Evolutionary conservation across 768 basidiomycete species (phyloP).

Genomic region (Coprinellus micaceus): DNA sequence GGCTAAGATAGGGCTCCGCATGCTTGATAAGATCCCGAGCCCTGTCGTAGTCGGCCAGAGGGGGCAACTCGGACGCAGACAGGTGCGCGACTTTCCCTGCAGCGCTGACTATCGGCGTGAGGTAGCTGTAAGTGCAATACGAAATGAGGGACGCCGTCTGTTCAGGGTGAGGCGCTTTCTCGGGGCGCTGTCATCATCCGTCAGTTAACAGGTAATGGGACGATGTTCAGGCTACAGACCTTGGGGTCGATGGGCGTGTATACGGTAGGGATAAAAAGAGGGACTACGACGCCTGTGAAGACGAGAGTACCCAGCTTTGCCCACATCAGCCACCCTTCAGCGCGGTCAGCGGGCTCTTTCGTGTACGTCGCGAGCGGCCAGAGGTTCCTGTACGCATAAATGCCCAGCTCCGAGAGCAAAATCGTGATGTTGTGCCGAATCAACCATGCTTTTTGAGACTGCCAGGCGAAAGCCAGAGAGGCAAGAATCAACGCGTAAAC

Average conservation of each 20-base stretch:
- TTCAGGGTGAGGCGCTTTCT: conserved; percentile 39
- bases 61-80: conserved; percentile 51
- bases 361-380: conserved; percentile 53
- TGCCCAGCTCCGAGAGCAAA: conserved; percentile 35
- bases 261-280: conserved; percentile 45
- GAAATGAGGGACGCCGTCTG: conserved; percentile 48
- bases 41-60: conserved; percentile 61
- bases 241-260: conserved; percentile 54
- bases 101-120: conserved; percentile 48
- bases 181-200: conserved; percentile 26
- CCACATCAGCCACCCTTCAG: conserved; percentile 28
- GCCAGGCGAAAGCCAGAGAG: neutral
- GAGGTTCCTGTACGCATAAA: conserved; percentile 52
- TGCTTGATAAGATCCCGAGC: conserved; percentile 23
- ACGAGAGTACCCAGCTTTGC: conserved; percentile 27
- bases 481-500: conserved; percentile 12
- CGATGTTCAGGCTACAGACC: conserved; percentile 11
- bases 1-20: conserved; percentile 34
- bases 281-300: conserved; percentile 23
- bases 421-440: conserved; percentile 14
- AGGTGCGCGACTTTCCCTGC: conserved; percentile 48
- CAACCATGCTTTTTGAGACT: neutral
- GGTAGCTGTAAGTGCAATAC: conserved; percentile 44
- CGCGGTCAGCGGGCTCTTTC: conserved; percentile 36
- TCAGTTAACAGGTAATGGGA: neutral